phyloP scores from a whole-genome alignment of 768 basidiomycete species.

The Pulveroboletus sp. region DNA sequence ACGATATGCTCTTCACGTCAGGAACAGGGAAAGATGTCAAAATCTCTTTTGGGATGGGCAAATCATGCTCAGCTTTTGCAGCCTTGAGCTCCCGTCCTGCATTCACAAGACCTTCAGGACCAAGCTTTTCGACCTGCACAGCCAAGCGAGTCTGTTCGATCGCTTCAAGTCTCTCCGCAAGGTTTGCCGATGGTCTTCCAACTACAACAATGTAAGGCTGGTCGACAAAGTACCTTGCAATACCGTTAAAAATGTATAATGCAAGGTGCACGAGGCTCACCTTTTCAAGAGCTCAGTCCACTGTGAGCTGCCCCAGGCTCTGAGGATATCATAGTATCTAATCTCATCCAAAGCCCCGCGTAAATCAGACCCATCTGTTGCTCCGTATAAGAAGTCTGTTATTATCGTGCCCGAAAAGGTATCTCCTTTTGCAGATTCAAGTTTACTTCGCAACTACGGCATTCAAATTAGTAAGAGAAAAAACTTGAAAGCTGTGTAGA shows the following conservation, averaged over 20 bases:
- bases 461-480: constrained; percentile 1
- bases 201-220: constrained; percentile 70
- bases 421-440: constrained; percentile 83
- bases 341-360: constrained; percentile 74
- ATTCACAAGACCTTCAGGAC: constrained; percentile 75
- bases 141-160: constrained; percentile 78
- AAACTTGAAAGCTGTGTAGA: not conserved
- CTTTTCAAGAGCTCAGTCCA: constrained; percentile 77
- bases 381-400: constrained; percentile 83
- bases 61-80: constrained; percentile 86
- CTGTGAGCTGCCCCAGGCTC: constrained; percentile 67
- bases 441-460: constrained; percentile 71
- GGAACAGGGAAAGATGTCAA: constrained; percentile 89
- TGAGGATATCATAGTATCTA: constrained; percentile 62
- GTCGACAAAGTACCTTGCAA: constrained; percentile 72
- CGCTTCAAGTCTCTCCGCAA: constrained; percentile 77
- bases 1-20: constrained; percentile 84
- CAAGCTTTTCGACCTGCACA: constrained; percentile 65
- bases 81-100: constrained; percentile 66
- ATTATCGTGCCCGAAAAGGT: constrained; percentile 75
- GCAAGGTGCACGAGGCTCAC: constrained; percentile 41
- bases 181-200: constrained; percentile 83
- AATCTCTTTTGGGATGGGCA: constrained; percentile 76
- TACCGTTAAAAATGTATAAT: constrained; percentile 9
- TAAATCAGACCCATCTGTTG: constrained; percentile 78